These are phyloP conservation scores for Lachancea meyersii DNA, from an alignment of 805 yeast genomes.

Conservation along the genomic window DNA sequence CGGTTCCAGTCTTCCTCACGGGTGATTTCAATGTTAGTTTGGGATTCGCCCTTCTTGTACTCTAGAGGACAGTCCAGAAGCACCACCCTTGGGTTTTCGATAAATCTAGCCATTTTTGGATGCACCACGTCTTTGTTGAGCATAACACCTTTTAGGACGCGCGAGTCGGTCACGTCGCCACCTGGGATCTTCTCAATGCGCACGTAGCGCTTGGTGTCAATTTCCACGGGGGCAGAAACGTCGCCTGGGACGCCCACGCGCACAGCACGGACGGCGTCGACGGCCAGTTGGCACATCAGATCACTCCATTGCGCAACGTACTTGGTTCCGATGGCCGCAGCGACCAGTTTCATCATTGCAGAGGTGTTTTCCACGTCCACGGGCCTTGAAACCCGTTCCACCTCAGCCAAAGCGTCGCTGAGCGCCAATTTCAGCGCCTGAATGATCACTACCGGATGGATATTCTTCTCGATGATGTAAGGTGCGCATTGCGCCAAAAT, in stretches of 20 bases:
- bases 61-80: slow-evolving; percentile 94
- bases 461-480: slow-evolving; percentile 79
- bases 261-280: slow-evolving; percentile 83
- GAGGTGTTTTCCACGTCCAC: slow-evolving; percentile 78
- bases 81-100: slow-evolving; percentile 83
- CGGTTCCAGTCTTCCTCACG: slow-evolving; percentile 96
- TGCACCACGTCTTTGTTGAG: slow-evolving; percentile 97
- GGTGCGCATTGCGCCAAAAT: slow-evolving; percentile 93
- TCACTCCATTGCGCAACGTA: slow-evolving; percentile 87
- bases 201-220: slow-evolving; percentile 88
- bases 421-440: slow-evolving; percentile 90
- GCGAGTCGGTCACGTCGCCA: slow-evolving; percentile 88
- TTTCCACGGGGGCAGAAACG: slow-evolving; percentile 41
- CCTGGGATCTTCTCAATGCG: slow-evolving; percentile 96
- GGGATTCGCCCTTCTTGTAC: slow-evolving; percentile 98
- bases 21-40: slow-evolving; percentile 94
- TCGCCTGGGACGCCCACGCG: slow-evolving; percentile 38
- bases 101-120: slow-evolving; percentile 90
- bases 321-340: slow-evolving; percentile 93
- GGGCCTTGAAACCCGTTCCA: slow-evolving; percentile 74
- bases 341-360: slow-evolving; percentile 80
- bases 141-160: slow-evolving; percentile 84
- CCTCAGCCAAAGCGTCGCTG: slow-evolving; percentile 81
- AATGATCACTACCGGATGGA: slow-evolving; percentile 94
- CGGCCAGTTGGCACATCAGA: slow-evolving; percentile 82